Evolutionary conservation across 2,329 filamentous ascomycete genomes (phyloP), one percentile per base, ranked within the genome.

Genomic region (Colletotrichum melonis): DNA sequence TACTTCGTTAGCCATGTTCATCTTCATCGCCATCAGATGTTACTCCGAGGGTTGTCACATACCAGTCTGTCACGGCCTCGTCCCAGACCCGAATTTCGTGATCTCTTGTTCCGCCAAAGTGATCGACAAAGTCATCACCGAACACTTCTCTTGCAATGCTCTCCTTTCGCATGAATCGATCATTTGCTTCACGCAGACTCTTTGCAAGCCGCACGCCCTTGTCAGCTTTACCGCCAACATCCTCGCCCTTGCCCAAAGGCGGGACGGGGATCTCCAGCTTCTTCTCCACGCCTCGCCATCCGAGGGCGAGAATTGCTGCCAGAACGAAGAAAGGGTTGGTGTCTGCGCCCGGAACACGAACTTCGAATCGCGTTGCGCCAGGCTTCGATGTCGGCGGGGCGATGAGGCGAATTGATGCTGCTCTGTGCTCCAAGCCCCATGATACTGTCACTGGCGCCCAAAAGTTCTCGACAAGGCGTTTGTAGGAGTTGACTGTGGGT

Each of bases 381-480:
- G 94, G 88, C 76, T 95, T 96, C 42, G 93, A 90, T 0, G 94
- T 97, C 0, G 97, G 96, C 14, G 96, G 96, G 0, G 94, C 91
- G 76, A 99, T 98, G 42, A 99, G 84, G 22, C 97, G 91, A 76
- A 99, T 93, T 0, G 94, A 97, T 0, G 97, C 96, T 5, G 95
- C 95, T 74, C 97, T 94, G 82, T 99, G 96, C 83, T 98, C 97
- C 5, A 98, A 86, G 1, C 97, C 97, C 97, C 97, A 99, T 0
- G 95, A 98, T 0, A 98, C 97, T 0, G 96, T 98, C 6, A 99
- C 97, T 0, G 97, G 97, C 0, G 97, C 97, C 97, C 97, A 99
- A 84, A 98, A 98, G 85, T 98, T 98, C 86, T 99, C 97, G 2
- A 99, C 97, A 0, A 99, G 89, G 4, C 97, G 92, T 85, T 99